phyloP scores from a whole-genome alignment of 2,329 filamentous ascomycete genomes.

The Pseudocercospora cruenta region DNA sequence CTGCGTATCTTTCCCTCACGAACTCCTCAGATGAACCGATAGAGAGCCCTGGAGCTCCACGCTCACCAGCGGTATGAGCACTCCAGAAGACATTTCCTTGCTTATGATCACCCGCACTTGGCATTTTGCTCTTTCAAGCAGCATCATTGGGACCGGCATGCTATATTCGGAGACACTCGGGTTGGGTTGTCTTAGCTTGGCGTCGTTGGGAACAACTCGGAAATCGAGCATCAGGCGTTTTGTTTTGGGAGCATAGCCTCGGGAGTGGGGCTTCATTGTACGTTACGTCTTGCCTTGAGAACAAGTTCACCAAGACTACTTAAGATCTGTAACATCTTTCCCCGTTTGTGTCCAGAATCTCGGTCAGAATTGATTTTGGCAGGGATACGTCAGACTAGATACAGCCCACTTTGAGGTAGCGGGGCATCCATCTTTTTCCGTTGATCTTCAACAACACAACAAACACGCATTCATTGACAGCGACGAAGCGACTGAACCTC shows the following conservation, averaged over 20 bases:
- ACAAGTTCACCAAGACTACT: not conserved
- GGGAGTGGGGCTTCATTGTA: slow-evolving; percentile 5
- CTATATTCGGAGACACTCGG: slow-evolving; percentile 22
- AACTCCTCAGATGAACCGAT: slow-evolving; percentile 77
- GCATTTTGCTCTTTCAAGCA: not conserved
- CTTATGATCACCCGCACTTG: not conserved
- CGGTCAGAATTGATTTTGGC: slow-evolving; percentile 1
- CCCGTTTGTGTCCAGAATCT: not conserved
- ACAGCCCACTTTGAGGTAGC: slow-evolving; percentile 4
- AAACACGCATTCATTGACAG: slow-evolving; percentile 3
- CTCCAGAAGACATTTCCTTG: not conserved
- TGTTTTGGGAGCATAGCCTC: slow-evolving; percentile 20
- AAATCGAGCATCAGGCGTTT: slow-evolving; percentile 2
- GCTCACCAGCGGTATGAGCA: slow-evolving; percentile 15
- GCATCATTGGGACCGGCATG: slow-evolving; percentile 2
- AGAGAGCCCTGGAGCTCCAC: slow-evolving; percentile 22
- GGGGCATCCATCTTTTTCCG: not conserved
- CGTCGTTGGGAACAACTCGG: slow-evolving; percentile 10
- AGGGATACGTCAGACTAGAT: not conserved
- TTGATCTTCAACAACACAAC: slow-evolving; percentile 9
- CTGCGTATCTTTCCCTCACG: slow-evolving; percentile 88
- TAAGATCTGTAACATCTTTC: not conserved
- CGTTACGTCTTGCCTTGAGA: not conserved
- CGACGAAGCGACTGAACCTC: slow-evolving; percentile 1
- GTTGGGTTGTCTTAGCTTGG: slow-evolving; percentile 18